Percentiles rank a stretch among this genome's conserved stretches.
phyloP scores from a whole-genome alignment of 345 rosid genomes.

The Nasturtium officinale region DNA sequence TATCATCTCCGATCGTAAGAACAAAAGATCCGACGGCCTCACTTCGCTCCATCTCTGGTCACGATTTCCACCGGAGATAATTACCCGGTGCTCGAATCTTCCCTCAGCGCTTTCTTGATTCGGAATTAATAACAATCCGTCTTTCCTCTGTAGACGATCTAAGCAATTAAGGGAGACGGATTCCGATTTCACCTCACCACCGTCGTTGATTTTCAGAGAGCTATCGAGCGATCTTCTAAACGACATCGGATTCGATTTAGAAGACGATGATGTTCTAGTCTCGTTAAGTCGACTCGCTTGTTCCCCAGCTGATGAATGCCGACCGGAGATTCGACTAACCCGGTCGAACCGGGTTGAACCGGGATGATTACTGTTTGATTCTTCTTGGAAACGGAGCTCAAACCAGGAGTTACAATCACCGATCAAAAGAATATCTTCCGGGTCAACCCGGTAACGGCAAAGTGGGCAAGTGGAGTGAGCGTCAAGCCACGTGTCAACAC shows the following conservation, averaged over 20 bases:
- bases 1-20: conserved; percentile 76
- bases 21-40: conserved; percentile 65
- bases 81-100: conserved; percentile 73
- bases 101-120: conserved; percentile 41
- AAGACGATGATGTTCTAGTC: conserved; percentile 1
- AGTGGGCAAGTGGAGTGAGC: conserved; percentile 95
- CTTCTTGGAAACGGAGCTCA: conserved; percentile 30
- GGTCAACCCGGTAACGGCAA: conserved; percentile 87
- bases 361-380: conserved; percentile 7
- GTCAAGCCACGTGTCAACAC: conserved; percentile 97
- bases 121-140: conserved; percentile 53
- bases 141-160: conserved; percentile 59
- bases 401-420: conserved; percentile 44
- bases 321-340: conserved; percentile 58
- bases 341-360: conserved; percentile 19
- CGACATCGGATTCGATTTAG: conserved; percentile 37
- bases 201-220: conserved; percentile 36
- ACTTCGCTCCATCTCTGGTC: conserved; percentile 80
- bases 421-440: conserved; percentile 76
- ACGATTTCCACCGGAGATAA: conserved; percentile 53
- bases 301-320: conserved; percentile 79
- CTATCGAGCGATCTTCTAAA: conserved; percentile 62
- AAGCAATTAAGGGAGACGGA: conserved; percentile 52
- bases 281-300: conserved; percentile 26
- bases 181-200: conserved; percentile 23